phyloP scores from a whole-genome alignment of 768 basidiomycete species.

The Ephemerocybe angulata region DNA sequence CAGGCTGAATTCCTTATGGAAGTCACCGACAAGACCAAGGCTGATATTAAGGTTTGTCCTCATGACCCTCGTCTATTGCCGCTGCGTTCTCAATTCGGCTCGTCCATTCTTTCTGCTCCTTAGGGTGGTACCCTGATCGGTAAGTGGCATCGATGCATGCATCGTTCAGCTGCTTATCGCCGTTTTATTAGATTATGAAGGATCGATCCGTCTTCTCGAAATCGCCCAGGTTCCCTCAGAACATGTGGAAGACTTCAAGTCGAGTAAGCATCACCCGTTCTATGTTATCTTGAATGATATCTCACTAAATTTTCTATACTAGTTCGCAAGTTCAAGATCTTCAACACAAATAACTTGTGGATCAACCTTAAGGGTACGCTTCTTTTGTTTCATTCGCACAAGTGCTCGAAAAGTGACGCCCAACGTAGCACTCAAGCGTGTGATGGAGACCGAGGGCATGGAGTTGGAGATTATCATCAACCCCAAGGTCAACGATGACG shows the following conservation, averaged over 20 bases:
- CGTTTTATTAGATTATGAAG: constrained; percentile 63
- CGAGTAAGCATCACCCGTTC: constrained; percentile 37
- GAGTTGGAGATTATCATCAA: constrained; percentile 96
- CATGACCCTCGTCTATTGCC: not conserved
- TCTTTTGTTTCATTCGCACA: not conserved
- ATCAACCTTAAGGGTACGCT: constrained; percentile 66
- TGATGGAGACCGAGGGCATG: constrained; percentile 84
- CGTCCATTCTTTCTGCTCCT: constrained; percentile 53
- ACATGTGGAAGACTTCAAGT: constrained; percentile 93
- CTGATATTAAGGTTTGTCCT: constrained; percentile 39
- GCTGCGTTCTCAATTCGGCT: not conserved
- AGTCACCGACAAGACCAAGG: constrained; percentile 89
- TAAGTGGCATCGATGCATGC: constrained; percentile 13
- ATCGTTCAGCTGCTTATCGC: constrained; percentile 1
- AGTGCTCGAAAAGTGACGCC: not conserved
- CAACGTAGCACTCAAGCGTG: constrained; percentile 72
- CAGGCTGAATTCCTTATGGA: constrained; percentile 83
- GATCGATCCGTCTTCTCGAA: constrained; percentile 83
- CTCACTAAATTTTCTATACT: constrained; percentile 12
- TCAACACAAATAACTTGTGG: constrained; percentile 86
- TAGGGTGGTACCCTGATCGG: constrained; percentile 83
- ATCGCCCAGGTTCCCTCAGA: constrained; percentile 93
- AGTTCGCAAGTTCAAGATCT: constrained; percentile 91
- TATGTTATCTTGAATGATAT: not conserved
- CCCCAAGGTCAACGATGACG: constrained; percentile 82